Percentiles rank a stretch among this genome's conserved stretches.
Conservation (phyloP, 202 grass and related monocot species). For the Panicum hallii region DNA sequence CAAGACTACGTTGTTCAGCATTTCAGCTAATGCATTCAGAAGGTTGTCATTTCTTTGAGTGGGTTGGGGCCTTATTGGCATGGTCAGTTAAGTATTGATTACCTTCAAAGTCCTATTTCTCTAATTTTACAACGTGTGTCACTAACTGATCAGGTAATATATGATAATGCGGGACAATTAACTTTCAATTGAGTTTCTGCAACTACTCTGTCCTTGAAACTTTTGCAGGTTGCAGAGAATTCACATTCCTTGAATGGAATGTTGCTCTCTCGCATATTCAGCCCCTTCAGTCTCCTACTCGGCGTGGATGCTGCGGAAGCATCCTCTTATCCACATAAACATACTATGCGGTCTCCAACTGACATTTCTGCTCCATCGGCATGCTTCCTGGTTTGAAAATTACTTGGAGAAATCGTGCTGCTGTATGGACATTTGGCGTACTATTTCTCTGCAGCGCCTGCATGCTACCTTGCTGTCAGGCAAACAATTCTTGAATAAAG, state of each 20-base stretch:
- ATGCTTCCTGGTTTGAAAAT: not conserved
- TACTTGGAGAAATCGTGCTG: slow-evolving; percentile 9
- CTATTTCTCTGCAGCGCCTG: not conserved
- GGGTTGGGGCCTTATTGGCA: not conserved
- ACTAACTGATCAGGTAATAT: not conserved
- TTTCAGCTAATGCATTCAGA: not conserved
- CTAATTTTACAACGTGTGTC: not conserved
- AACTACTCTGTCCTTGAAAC: slow-evolving; percentile 4
- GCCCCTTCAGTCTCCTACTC: not conserved
- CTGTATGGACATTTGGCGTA: not conserved
- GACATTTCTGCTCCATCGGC: not conserved
- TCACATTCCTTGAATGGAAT: not conserved
- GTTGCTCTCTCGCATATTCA: not conserved
- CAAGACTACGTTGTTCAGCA: not conserved
- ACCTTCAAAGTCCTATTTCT: not conserved
- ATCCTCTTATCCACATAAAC: not conserved
- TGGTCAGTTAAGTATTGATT: slow-evolving; percentile 3
- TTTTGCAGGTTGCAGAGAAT: slow-evolving; percentile 22
- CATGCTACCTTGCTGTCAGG: not conserved
- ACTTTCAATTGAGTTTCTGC: slow-evolving; percentile 7
- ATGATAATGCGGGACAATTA: not conserved
- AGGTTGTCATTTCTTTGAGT: not conserved
- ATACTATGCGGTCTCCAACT: not conserved
- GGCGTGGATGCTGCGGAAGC: not conserved
- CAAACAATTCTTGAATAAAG: not conserved